Base-by-base conservation (phyloP, 805 yeast genomes). In the Candida xyloterini region DNA sequence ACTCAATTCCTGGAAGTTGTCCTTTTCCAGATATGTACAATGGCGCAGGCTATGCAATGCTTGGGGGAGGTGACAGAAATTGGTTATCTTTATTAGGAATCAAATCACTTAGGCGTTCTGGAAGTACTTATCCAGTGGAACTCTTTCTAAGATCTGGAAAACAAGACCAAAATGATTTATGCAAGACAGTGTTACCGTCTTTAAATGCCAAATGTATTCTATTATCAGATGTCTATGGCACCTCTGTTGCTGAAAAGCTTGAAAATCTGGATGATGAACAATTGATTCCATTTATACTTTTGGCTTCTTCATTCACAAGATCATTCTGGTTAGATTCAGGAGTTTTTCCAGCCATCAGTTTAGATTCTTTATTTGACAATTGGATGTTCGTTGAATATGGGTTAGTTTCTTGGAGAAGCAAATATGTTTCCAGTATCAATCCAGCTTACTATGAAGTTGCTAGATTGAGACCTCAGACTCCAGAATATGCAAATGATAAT, bases 391-490 rank as follows among this genome's bases (percentile, higher is more conserved):
- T 46, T n/a, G 57, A 67, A 7, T 57, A 64, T 13, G 86, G 87
- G 1, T 58, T 81, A 52, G 66, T 81, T 20, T 65, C 76, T 4
- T 81, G 87, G 88, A 87, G 87, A 1, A 86, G 79, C 57, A 75
- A 76, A 44, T 81, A 87, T 85, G 68, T 73, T 52, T 67, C 87
- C 42, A 74, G 82, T 3, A 78, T 85, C 0, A 67, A 79, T 3
- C 85, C 86, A 7, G 60, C 63, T 30, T 78, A 71, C 49, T 81
- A 78, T 54, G 62, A 71, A 14, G 49, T 53, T 20, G 42, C 51
- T 1, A 52, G 56, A 9, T 38, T 46, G 27, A 25, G 42, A 7
- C 22, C 53, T 7, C 53, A 42, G 11, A 30, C 37, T 29, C 21
- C 22, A 13, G 25, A 27, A 22, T 27, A 16, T 15, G 68, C 76